phyloP scores from a whole-genome alignment of 192 early-diverging fungal species.

The Coemansia sp. region DNA sequence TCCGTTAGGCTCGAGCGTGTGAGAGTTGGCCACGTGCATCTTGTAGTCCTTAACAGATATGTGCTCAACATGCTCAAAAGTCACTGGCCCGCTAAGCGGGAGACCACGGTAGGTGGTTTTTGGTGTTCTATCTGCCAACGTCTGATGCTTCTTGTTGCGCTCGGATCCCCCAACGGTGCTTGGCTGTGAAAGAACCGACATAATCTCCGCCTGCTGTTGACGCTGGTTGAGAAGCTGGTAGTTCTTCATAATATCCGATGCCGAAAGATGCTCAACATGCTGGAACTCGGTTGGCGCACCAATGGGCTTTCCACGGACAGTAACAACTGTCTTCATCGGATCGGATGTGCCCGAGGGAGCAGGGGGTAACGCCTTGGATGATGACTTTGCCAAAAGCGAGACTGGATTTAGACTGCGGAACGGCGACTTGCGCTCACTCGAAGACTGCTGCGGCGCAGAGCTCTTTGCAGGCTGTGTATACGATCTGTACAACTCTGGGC shows the following conservation, averaged over 20 bases:
- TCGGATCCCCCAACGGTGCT: not conserved
- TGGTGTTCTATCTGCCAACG: constrained; percentile 6
- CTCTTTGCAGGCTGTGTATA: constrained; percentile 8
- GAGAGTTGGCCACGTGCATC: constrained; percentile 20
- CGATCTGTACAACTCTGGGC: constrained; percentile 15
- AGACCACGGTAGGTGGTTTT: constrained; percentile 44
- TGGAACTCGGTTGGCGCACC: constrained; percentile 38
- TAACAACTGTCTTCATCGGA: constrained; percentile 18
- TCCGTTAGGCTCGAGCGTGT: constrained; percentile 2
- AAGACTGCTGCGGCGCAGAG: not conserved
- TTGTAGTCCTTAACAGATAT: constrained; percentile 47
- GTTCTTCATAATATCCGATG: constrained; percentile 41
- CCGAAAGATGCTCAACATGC: constrained; percentile 46
- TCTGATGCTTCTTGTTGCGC: constrained; percentile 4
- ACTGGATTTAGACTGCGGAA: constrained; percentile 46
- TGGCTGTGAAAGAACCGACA: constrained; percentile 36
- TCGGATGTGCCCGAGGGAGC: not conserved
- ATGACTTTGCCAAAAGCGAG: constrained; percentile 33
- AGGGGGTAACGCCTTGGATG: not conserved
- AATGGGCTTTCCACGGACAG: constrained; percentile 31
- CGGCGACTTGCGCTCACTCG: constrained; percentile 9
- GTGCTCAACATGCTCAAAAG: constrained; percentile 50
- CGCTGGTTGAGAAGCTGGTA: constrained; percentile 51
- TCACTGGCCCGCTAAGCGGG: constrained; percentile 43
- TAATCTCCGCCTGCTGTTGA: constrained; percentile 46